Conservation (phyloP, 2,329 filamentous ascomycete species). For the Curvularia hawaiiensis region DNA sequence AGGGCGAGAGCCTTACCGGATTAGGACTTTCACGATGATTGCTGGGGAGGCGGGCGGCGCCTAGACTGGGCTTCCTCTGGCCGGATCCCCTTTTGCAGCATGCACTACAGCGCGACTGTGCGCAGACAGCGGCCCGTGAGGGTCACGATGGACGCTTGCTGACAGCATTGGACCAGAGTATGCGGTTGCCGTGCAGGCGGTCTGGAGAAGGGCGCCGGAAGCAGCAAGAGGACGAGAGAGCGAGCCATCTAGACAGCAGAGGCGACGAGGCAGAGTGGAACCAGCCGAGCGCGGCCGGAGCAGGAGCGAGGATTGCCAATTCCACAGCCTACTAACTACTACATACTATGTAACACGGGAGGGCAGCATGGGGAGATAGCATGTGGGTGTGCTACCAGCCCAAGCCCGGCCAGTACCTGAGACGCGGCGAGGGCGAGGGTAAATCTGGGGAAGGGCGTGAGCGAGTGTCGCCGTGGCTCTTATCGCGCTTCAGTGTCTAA, state of each 20-base stretch:
- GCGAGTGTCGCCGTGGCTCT: constrained; percentile 28
- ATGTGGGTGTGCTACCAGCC: not conserved
- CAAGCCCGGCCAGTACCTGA: not conserved
- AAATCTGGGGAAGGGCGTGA: constrained; percentile 38
- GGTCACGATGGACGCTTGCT: constrained; percentile 19
- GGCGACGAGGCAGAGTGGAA: not conserved
- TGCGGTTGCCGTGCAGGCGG: constrained; percentile 15
- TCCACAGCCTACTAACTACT: not conserved
- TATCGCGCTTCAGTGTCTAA: constrained; percentile 30
- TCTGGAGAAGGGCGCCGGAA: constrained; percentile 4
- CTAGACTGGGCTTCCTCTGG: constrained; percentile 30
- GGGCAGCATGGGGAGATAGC: not conserved
- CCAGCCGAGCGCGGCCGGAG: not conserved
- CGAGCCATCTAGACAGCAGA: not conserved
- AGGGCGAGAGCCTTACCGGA: constrained; percentile 34
- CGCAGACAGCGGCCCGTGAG: constrained; percentile 17
- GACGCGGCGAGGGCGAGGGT: constrained; percentile 12
- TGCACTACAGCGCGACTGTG: constrained; percentile 16
- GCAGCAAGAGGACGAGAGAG: not conserved
- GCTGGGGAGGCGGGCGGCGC: constrained; percentile 26
- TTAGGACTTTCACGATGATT: constrained; percentile 44
- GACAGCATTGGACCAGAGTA: constrained; percentile 15
- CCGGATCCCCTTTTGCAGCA: constrained; percentile 15
- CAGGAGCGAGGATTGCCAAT: not conserved
- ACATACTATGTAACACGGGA: not conserved